These are phyloP conservation scores for Fomes fomentarius DNA, from an alignment of 1,284 basidiomycete species.

Conservation along the genomic window DNA sequence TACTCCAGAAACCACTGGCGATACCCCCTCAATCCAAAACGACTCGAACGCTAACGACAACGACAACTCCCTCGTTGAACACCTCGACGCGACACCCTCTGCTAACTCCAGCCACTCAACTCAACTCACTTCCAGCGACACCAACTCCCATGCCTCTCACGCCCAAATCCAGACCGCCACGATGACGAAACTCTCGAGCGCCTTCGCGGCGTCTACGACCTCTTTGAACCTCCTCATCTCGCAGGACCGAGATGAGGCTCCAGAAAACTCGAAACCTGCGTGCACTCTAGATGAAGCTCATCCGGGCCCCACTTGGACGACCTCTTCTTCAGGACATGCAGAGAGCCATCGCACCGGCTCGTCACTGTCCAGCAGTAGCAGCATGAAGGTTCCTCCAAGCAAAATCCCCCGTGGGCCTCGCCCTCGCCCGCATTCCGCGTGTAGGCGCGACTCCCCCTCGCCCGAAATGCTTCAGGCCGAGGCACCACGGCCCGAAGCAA, in stretches of 20 bases:
- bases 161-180: slow-evolving; percentile 31
- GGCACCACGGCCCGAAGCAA: neutral
- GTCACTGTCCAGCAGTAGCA: slow-evolving; percentile 11
- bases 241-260: slow-evolving; percentile 2
- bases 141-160: slow-evolving; percentile 25
- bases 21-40: slow-evolving; percentile 1
- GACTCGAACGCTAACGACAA: neutral
- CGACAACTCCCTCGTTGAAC: slow-evolving; percentile 11
- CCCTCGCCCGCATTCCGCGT: slow-evolving; percentile 19
- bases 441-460: slow-evolving; percentile 6
- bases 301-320: slow-evolving; percentile 1
- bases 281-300: neutral
- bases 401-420: slow-evolving; percentile 32
- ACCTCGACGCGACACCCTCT: slow-evolving; percentile 21
- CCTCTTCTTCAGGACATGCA: neutral
- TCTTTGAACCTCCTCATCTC: slow-evolving; percentile 23
- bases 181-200: slow-evolving; percentile 26
- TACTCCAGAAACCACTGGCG: slow-evolving; percentile 11
- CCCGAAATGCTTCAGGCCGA: neutral
- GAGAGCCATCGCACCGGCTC: slow-evolving; percentile 17
- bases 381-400: slow-evolving; percentile 12
- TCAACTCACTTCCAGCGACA: slow-evolving; percentile 26
- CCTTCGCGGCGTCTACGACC: slow-evolving; percentile 28
- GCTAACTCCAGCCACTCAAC: slow-evolving; percentile 24
- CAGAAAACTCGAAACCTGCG: neutral